Evolutionary conservation across 805 yeast genomes (phyloP), one percentile per base, ranked within the genome.

Genomic region (Sungouiozyma intestinalis): DNA sequence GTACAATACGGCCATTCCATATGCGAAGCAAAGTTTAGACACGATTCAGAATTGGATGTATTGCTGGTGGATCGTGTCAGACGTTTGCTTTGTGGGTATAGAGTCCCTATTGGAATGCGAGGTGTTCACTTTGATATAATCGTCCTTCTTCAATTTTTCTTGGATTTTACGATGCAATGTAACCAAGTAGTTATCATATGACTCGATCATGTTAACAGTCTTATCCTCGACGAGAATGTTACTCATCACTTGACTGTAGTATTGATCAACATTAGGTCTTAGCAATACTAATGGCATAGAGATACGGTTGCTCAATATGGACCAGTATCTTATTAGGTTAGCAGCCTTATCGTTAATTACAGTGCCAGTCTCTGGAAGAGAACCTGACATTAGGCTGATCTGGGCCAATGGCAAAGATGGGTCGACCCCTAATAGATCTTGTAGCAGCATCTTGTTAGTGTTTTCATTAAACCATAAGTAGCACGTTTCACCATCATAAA

Each of bases 221-320:
- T 76, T 69, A 57, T 92, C 97, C 53, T 92, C 97, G 21, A 79
- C 77, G 55, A 92, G 64, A 40, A 74, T 53, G 35, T 77, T 78
- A 33, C 69, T 64, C 55, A 86, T 53, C 8, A 55, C 58, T 16
- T 44, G 44, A 21, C 54, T 47, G 40, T 57, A 57, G 35, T 58
- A 50, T n/a, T 43, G 49, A 36, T 62, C 64, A 14, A 60, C 47
- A 39, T 54, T 51, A 14, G 66, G 64, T 43, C 64, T 57, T 41
- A 61, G 40, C 3, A 58, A 47, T 6, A 50, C 46, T 5, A 60
- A 45, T 4, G 65, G 60, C 15, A 62, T 32, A 27, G 50, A 49
- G 3, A 40, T 40, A 29, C 48, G 51, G 31, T 49, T 48, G 8
- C 51, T 48, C 9, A 50, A 35, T 33, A 58, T 60, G 31, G 49